Evolutionary conservation across 1,284 basidiomycete species (phyloP), one percentile per base, ranked within the genome.

Genomic region (Cryptococcus floricola): DNA sequence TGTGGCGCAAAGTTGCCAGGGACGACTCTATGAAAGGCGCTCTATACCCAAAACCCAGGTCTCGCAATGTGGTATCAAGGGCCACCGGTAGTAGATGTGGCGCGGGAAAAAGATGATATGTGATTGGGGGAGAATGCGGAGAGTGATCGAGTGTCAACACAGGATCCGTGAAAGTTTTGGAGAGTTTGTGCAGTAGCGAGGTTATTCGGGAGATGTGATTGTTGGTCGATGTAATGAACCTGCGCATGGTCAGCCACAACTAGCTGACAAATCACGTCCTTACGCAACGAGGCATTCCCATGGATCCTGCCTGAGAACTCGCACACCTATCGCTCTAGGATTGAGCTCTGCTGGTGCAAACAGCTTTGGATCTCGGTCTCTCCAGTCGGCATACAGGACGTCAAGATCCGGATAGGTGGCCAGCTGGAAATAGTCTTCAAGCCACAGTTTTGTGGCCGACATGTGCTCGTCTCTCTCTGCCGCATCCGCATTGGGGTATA

Each of bases 141-240:
- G 66, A 62, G 53, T 78, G 67, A 0, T 69, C 63, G 3, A 79
- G 63, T 0, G 64, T 60, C 4, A 80, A 57, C 5, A 94, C 74
- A 9, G 84, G 78, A 9, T 84, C 80, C 2, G 89, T 88, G 69
- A 85, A 94, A 34, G 86, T 80, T 42, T 76, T 81, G 70, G 52
- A 87, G 81, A 59, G 82, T 78, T 64, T 87, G 57, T 77, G 87
- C 39, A 96, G 85, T 86, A 97, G 92, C 57, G 87, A 88, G 5
- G 89, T 88, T 68, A 96, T 97, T 1, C 93, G 86, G 2, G 84
- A 77, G 50, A 97, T 98, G 67, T 98, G 95, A 74, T 98, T 98
- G 70, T 98, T 98, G 1, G 93, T 91, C 16, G 93, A 97, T 69
- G 95, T 98, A 63, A 99, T 97, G 78, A 98, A 98, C 9, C 93